These are phyloP conservation scores for Pestalotiopsis sp. DNA, from an alignment of 2,329 filamentous ascomycete species.

Conservation along the genomic window DNA sequence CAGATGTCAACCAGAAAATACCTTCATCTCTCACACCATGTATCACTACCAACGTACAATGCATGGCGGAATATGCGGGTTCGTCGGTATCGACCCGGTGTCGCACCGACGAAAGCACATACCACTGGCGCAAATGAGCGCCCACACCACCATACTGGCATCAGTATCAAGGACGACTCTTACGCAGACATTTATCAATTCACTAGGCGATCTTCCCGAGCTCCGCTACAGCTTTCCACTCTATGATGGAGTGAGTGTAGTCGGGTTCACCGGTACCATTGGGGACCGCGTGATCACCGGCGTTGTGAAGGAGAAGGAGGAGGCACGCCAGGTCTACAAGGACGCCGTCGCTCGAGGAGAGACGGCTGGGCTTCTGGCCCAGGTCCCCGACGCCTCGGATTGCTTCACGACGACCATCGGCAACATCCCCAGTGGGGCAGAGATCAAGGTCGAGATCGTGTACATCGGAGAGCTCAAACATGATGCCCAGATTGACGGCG, in stretches of 20 bases:
- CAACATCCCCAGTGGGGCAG: conserved; percentile 63
- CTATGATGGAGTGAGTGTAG: conserved; percentile 72
- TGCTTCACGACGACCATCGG: conserved; percentile 71
- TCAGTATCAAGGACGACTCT: conserved; percentile 11
- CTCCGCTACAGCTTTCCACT: conserved; percentile 71
- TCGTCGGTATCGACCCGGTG: neutral
- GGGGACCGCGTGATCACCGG: conserved; percentile 63
- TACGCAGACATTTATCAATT: conserved; percentile 13
- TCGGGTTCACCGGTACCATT: conserved; percentile 67
- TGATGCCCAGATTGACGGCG: conserved; percentile 67
- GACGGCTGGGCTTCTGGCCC: conserved; percentile 67
- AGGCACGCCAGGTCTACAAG: conserved; percentile 62
- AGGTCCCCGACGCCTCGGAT: conserved; percentile 61
- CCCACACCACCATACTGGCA: conserved; percentile 10
- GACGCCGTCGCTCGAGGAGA: conserved; percentile 60
- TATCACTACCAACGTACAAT: neutral
- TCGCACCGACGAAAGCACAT: neutral
- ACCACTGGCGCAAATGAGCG: conserved; percentile 5
- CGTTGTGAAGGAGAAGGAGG: conserved; percentile 66
- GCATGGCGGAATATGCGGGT: neutral
- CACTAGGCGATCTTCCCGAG: conserved; percentile 32
- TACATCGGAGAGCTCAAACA: conserved; percentile 75
- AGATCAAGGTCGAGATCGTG: conserved; percentile 61
- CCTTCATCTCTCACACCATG: too few species aligned
- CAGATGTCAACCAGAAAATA: too few species aligned